Base-by-base conservation (phyloP, 495 filamentous ascomycete genomes). In the Penicillium pulvis region DNA sequence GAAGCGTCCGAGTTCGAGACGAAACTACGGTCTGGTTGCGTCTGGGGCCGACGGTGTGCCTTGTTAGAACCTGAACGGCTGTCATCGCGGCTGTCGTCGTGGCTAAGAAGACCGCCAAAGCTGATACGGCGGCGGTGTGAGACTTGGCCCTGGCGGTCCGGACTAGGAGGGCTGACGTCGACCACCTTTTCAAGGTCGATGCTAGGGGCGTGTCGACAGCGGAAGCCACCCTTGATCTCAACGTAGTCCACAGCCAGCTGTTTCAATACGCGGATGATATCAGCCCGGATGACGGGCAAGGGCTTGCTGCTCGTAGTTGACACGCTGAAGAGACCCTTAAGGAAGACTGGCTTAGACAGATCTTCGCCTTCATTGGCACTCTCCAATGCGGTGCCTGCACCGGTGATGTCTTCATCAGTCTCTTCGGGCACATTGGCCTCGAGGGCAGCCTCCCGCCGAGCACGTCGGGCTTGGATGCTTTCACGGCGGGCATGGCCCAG, bases 321-420 rank as follows among this genome's bases (percentile, higher is more conserved):
- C 35, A 98, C 94, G 68, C 93, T 97, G 79, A 99, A 99, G 24
- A 99, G 85, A 23, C 94, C 94, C 71, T 99, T 99, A 26, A 99
- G 84, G 68, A 88, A 99, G 26, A 98, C 94, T 1, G 95, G 95
- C 67, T 96, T 98, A 81, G 64, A 90, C 74, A 75, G 77, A 53
- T 77, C 75, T 66, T 82, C 76, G 77, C 81, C 57, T 72, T 82
- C 63, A 76, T 75, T 69, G 79, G 76, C 79, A 52, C 83, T 75
- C 47, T 87, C 84, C 58, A 79, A 58, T 20, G 79, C 78, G 47
- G 75, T 79, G 8, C 75, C 77, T 51, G 74, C 68, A 14, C 76
- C 76, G 9, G 77, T 75, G n/a, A 79, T 70, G 46, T 79, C 74
- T 9, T 71, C 76, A 65, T 91, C 91, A 10, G 89, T 93, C 73